phyloP scores from a whole-genome alignment of 1,284 basidiomycete species.

The Coniferiporia weirii region DNA sequence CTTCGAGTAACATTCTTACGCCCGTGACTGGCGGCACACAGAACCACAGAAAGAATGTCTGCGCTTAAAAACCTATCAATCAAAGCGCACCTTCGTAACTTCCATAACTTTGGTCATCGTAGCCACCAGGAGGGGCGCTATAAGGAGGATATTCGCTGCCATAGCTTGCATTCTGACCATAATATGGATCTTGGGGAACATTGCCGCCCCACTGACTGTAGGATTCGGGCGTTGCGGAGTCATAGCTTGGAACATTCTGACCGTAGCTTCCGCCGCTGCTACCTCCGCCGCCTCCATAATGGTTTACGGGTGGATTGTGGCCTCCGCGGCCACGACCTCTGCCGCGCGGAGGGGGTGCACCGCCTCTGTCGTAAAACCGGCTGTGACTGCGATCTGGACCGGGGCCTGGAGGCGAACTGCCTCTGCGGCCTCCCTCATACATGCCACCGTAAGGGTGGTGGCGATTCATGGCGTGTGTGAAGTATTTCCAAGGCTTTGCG shows the following conservation, averaged over 20 bases:
- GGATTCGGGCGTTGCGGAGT: conserved; percentile 37
- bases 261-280: conserved; percentile 42
- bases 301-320: conserved; percentile 27
- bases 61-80: conserved; percentile 19
- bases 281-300: conserved; percentile 31
- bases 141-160: conserved; percentile 40
- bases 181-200: conserved; percentile 37
- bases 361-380: conserved; percentile 51
- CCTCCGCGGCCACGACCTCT: conserved; percentile 62
- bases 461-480: conserved; percentile 57
- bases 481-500: not conserved
- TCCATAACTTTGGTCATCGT: conserved; percentile 47
- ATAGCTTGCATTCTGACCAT: conserved; percentile 53
- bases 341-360: conserved; percentile 46
- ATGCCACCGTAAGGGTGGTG: conserved; percentile 77
- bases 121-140: conserved; percentile 38
- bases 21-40: conserved; percentile 1
- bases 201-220: conserved; percentile 17
- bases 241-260: conserved; percentile 67
- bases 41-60: conserved; percentile 4
- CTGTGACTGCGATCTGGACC: conserved; percentile 71
- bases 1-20: conserved; percentile 4
- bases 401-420: conserved; percentile 55
- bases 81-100: conserved; percentile 79
- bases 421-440: conserved; percentile 65